Evolutionary conservation across 2,329 filamentous ascomycete species (phyloP), one percentile per base, ranked within the genome.

Genomic region (Xylaria sp.): DNA sequence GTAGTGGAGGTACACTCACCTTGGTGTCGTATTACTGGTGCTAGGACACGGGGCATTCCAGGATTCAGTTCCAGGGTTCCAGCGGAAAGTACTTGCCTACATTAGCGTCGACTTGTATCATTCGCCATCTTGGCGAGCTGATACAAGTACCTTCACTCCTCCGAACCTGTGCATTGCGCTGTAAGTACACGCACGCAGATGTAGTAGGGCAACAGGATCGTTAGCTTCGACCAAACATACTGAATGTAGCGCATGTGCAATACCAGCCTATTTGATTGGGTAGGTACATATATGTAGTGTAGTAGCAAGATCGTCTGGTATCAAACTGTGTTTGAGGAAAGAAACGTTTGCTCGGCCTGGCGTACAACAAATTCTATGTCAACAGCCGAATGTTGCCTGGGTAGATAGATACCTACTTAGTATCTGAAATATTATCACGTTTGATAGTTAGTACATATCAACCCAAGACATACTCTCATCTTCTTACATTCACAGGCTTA

Each of bases 251-350:
- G 59, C 65, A 60, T 54, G 65, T 59, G 52, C 41, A 28, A 23
- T 52, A 18, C 32, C 10, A 46, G 48, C 18, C 13, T 52, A 39
- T 48, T 39, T 66, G 32, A 62, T 66, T 66, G 58, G 65, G 28
- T 57, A 51, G 28, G 28, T 28, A 28, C 23, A 25, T 25, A 25
- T 25, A 25, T 25, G 39, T 32, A n/a, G n/a, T n/a, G n/a, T n/a
- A n/a, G n/a, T n/a, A 39, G 34, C 23, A n/a, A 9, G 37, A 8
- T 4, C n/a, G 18, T 23, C 32, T 23, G 48, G 28, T 48, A 50
- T 52, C 28, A 28, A 20, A 48, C 57, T 20, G 54, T 57, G 15
- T 60, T 48, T n/a, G 51, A 39, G 39, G 13, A 46, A 15, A 46
- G 7, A 5, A 0, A 8, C 10, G 34, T 37, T 37, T 6, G 10